phyloP scores from a whole-genome alignment of 2,329 filamentous ascomycete species.

The Zarea fungicola region DNA sequence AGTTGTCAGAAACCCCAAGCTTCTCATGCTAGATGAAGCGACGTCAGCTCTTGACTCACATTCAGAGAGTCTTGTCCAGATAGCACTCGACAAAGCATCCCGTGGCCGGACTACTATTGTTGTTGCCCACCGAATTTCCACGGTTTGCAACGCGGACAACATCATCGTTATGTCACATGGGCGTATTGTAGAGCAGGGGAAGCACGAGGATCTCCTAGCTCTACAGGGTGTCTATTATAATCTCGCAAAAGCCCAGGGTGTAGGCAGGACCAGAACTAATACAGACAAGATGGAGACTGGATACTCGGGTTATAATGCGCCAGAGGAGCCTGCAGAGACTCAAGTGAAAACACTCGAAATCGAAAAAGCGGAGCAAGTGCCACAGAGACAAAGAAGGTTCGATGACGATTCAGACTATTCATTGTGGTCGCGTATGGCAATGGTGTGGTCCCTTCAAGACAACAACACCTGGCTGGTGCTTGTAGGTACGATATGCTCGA shows the following conservation, averaged over 20 bases:
- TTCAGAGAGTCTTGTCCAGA: conserved; percentile 39
- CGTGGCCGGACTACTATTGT: conserved; percentile 55
- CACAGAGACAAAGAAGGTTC: too few species aligned
- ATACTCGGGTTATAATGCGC: too few species aligned
- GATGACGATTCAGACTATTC: too few species aligned
- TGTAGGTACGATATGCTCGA: too few species aligned
- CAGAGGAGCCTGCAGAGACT: too few species aligned
- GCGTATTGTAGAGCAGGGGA: conserved; percentile 93
- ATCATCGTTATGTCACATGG: conserved; percentile 65
- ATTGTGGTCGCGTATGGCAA: too few species aligned
- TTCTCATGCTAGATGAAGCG: conserved; percentile 63
- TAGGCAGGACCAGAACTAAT: conserved; percentile 53
- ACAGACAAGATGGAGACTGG: conserved; percentile 47
- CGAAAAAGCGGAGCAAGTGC: too few species aligned
- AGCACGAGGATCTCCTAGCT: conserved; percentile 72
- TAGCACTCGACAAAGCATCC: conserved; percentile 32
- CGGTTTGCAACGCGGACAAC: conserved; percentile 56
- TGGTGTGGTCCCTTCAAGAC: too few species aligned
- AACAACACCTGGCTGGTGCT: too few species aligned
- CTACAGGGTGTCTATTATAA: conserved; percentile 70
- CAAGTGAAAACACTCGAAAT: too few species aligned
- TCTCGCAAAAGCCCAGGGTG: conserved; percentile 83
- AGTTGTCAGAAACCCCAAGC: conserved; percentile 54
- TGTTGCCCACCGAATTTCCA: conserved; percentile 59
- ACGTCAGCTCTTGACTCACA: conserved; percentile 48